A percentile compares a stretch with the other conserved stretches of the same genome.
Conservation (phyloP, 2,329 filamentous ascomycete species). For the Polychaeton citri region DNA sequence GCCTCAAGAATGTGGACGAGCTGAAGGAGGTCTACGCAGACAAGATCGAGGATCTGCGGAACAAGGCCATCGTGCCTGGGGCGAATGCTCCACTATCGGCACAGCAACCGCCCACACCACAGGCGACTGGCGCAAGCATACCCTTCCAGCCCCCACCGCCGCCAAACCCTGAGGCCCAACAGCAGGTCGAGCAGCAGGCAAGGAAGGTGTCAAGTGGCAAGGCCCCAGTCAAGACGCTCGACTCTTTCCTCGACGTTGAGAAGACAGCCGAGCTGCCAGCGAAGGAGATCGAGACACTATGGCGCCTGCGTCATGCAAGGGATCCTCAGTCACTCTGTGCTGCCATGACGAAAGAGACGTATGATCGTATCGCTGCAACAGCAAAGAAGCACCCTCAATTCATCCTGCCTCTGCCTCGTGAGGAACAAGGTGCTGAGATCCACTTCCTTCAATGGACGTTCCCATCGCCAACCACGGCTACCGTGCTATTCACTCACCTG, state of each 20-base stretch:
- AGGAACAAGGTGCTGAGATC: conserved; percentile 63
- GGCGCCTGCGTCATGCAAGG: conserved; percentile 73
- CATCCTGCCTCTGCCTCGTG: conserved; percentile 70
- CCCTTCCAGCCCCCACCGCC: conserved; percentile 23
- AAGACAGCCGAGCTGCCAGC: conserved; percentile 61
- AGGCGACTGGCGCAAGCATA: conserved; percentile 12
- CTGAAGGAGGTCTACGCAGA: conserved; percentile 75
- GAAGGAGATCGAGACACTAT: conserved; percentile 75
- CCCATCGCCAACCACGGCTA: conserved; percentile 47
- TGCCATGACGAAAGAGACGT: conserved; percentile 60
- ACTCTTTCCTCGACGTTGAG: conserved; percentile 61
- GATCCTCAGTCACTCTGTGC: conserved; percentile 71
- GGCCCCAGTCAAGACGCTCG: conserved; percentile 48
- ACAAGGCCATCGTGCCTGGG: conserved; percentile 46
- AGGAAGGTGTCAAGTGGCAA: conserved; percentile 22
- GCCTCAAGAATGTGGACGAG: conserved; percentile 53
- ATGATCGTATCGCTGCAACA: conserved; percentile 54
- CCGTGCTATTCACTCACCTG: conserved; percentile 79
- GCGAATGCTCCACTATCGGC: conserved; percentile 31
- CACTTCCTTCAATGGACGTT: conserved; percentile 97
- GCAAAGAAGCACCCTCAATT: conserved; percentile 75
- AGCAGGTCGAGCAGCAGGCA: conserved; percentile 11
- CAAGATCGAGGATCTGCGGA: conserved; percentile 61
- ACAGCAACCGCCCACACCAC: conserved; percentile 14
- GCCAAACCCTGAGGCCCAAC: conserved; percentile 13